A percentile compares a stretch with the other conserved stretches of the same genome.
Evolutionary conservation across 768 basidiomycete species (phyloP).

Genomic region (Suillus americanus): DNA sequence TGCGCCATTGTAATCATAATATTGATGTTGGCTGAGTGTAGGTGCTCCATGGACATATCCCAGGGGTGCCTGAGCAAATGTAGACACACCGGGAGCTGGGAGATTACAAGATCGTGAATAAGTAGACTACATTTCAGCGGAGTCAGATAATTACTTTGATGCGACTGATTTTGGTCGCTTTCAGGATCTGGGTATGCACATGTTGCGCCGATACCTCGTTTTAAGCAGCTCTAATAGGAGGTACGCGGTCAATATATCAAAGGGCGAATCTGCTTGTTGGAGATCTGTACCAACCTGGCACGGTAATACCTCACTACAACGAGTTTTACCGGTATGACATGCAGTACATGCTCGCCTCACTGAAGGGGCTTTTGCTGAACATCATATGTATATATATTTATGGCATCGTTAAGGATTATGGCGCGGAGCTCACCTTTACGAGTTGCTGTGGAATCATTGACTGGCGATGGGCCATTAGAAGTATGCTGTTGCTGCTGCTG

Average conservation of each 20-base stretch:
- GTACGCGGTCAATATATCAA: background rate
- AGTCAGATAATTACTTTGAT: constrained; percentile 23
- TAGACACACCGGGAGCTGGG: constrained; percentile 35
- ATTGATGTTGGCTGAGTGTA: constrained; percentile 56
- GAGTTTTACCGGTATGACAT: constrained; percentile 81
- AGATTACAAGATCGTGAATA: constrained; percentile 11
- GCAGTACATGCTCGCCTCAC: constrained; percentile 79
- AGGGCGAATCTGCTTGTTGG: background rate
- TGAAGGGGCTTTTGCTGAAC: constrained; percentile 73
- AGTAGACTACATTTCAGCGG: constrained; percentile 7
- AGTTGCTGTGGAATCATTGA: constrained; percentile 32
- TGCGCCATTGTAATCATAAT: constrained; percentile 76
- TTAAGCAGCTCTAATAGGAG: constrained; percentile 67
- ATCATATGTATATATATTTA: constrained; percentile 12
- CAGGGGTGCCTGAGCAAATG: constrained; percentile 39
- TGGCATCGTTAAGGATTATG: constrained; percentile 10
- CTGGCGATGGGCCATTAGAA: constrained; percentile 28
- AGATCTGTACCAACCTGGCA: constrained; percentile 57
- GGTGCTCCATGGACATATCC: constrained; percentile 40
- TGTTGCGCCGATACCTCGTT: constrained; percentile 67
- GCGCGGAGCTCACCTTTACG: constrained; percentile 59
- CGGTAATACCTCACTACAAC: constrained; percentile 79
- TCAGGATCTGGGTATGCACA: constrained; percentile 84
- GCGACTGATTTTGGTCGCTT: constrained; percentile 40
- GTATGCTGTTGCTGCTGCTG: constrained; percentile 13